Evolutionary conservation across 2,329 filamentous ascomycete species (phyloP), one percentile per base, ranked within the genome.

Genomic region (Eutypella sp.): DNA sequence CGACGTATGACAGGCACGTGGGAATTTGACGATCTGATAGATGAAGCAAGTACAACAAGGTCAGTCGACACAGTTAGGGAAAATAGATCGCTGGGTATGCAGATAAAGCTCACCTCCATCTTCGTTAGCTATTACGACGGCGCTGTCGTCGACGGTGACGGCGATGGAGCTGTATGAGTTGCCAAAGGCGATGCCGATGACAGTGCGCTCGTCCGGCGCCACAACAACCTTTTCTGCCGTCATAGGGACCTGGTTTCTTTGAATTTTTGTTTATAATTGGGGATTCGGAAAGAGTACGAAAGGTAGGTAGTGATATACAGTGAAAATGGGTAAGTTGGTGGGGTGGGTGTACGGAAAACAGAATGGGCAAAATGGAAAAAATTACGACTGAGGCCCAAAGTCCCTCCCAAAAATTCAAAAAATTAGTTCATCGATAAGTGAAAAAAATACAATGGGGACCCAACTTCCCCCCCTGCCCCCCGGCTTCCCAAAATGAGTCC

Each of bases 21-120:
- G 93, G 93, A 56, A 99, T 99, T 70, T 97, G 92, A 68, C 93
- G 91, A 72, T 99, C 93, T 92, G n/a, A n/a, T n/a, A n/a, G n/a
- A n/a, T n/a, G n/a, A n/a, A n/a, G n/a, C n/a, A n/a, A n/a, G n/a
- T n/a, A n/a, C n/a, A n/a, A n/a, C n/a, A n/a, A n/a, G n/a, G n/a
- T n/a, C n/a, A n/a, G n/a, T n/a, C n/a, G n/a, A n/a, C n/a, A n/a
- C n/a, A n/a, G 46, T 55, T 49, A 49, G 49, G 47, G 31, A 6
- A 18, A 5, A 2, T 10, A 15, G n/a, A n/a, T 22, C 22, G 33
- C 5, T 1, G 9, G 34, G 6, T 24, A 37, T 33, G 22, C 16
- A 8, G 39, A 38, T 22, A 44, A n/a, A 22, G 71, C 82, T 63
- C 67, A 90, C 89, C 89, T 77, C 93, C 93, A 65, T 97, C 93